Base-by-base conservation (phyloP, 768 basidiomycete genomes). In the Pholiota conissans region DNA sequence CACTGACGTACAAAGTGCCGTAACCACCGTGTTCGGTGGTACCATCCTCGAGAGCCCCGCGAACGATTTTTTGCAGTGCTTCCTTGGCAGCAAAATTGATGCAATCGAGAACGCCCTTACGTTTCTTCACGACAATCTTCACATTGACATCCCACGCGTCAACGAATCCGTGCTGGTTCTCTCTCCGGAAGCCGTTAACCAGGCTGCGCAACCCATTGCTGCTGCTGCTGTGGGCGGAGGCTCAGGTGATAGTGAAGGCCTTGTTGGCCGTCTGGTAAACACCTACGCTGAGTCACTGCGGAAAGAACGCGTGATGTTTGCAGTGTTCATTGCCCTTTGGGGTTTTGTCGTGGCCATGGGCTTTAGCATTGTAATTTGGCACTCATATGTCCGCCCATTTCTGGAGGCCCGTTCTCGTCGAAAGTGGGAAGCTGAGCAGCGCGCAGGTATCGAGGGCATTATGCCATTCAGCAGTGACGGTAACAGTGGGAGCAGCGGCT, bases 41-140 rank as follows among this genome's bases (percentile, higher is more conserved):
- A 95, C 95, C 3, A 82, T 95, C 63, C 83, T 98, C 30, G 86
- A 91, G 64, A 67, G 76, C 2, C 93, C 94, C 0, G 84, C 91
- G 10, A 89, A 91, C 64, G 93, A 91, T 52, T 97, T 98, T 67
- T 74, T 97, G 66, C 83, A 78, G 65, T 98, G 96, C 68, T 80
- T 98, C 66, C 82, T 98, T 63, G 96, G 96, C n/a, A 81, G 82
- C 59, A 98, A 98, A 70, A 87, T 98, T 47, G 77, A 86, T 55
- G 91, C 89, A 9, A 79, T 98, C 65, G 93, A 95, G 72, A 79
- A 85, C 16, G 94, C 90, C 5, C 77, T 97, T 37, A 98, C 94
- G 0, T 98, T 96, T 81, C 76, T 98, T 61, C 88, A 96, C 68
- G 76, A 93, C 61, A 93, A 97, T 73, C 85, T 95, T 47, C 77